Evolutionary conservation across 1,284 basidiomycete species (phyloP).

Genomic region (Pholiota adiposa): DNA sequence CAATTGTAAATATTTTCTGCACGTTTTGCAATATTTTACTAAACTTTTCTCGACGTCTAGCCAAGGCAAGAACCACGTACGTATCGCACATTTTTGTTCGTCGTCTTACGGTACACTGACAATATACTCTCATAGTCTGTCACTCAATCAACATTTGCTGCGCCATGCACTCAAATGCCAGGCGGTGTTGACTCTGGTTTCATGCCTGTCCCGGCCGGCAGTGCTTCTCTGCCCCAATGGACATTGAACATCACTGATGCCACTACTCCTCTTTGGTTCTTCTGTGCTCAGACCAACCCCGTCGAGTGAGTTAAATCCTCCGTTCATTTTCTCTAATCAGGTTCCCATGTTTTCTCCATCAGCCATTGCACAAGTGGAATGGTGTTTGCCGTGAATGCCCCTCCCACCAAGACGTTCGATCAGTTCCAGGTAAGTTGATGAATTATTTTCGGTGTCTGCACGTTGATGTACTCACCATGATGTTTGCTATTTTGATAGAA

Average conservation of each 20-base stretch:
- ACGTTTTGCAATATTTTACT: not conserved
- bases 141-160: conserved; percentile 42
- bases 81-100: conserved; percentile 17
- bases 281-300: conserved; percentile 46
- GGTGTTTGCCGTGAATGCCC: conserved; percentile 58
- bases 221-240: conserved; percentile 38
- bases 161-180: conserved; percentile 42
- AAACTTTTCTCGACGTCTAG: conserved; percentile 20
- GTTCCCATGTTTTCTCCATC: not conserved
- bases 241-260: conserved; percentile 42
- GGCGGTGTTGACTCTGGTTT: conserved; percentile 53
- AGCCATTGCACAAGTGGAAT: conserved; percentile 50
- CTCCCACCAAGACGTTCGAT: conserved; percentile 44
- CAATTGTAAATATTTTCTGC: conserved; percentile 31
- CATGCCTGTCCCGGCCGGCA: conserved; percentile 32
- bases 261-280: conserved; percentile 54
- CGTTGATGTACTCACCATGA: conserved; percentile 26
- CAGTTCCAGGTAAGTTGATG: conserved; percentile 44
- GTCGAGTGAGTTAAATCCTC: conserved; percentile 24
- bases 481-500: conserved; percentile 35
- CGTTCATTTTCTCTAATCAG: not conserved
- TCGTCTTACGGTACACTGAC: conserved; percentile 2
- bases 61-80: conserved; percentile 42
- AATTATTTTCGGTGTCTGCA: not conserved
- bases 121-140: conserved; percentile 33